Evolutionary conservation across 129 eudicot species (phyloP).

Genomic region (Chrysanthemum seticuspe): DNA sequence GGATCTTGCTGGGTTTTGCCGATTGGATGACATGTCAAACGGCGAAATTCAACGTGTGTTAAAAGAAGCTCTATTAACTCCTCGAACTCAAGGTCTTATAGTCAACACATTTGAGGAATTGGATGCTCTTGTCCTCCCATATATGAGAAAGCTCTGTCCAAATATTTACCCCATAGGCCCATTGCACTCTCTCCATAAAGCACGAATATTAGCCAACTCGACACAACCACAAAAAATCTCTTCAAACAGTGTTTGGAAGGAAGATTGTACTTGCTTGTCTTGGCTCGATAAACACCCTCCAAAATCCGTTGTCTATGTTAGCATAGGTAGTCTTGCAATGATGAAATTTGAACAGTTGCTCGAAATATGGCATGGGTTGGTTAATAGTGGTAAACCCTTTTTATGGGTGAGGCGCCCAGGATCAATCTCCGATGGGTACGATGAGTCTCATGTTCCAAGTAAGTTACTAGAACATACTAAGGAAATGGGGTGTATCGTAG

Average conservation of each 20-base stretch:
- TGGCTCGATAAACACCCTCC: too few relatives aligned
- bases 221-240: too few relatives aligned
- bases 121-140: conserved; percentile 20
- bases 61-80: conserved; percentile 19
- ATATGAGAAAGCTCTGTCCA: conserved; percentile 29
- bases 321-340: too few relatives aligned
- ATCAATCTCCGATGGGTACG: too few relatives aligned
- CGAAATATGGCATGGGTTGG: too few relatives aligned
- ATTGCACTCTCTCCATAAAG: conserved; percentile 16
- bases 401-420: too few relatives aligned
- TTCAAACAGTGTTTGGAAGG: too few relatives aligned
- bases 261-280: too few relatives aligned
- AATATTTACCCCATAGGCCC: conserved; percentile 35
- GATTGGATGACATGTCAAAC: neutral
- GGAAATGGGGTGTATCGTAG: neutral
- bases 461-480: neutral
- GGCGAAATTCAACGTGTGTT: neutral
- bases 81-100: conserved; percentile 36
- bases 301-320: too few relatives aligned
- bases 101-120: conserved; percentile 37
- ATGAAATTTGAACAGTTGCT: too few relatives aligned
- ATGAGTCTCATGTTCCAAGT: neutral
- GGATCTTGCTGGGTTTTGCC: conserved; percentile 40
- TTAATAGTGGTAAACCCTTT: too few relatives aligned
- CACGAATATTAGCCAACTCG: too few relatives aligned